Evolutionary conservation across 208 protist genomes (phyloP).

Genomic region (Zelonia costaricensis): DNA sequence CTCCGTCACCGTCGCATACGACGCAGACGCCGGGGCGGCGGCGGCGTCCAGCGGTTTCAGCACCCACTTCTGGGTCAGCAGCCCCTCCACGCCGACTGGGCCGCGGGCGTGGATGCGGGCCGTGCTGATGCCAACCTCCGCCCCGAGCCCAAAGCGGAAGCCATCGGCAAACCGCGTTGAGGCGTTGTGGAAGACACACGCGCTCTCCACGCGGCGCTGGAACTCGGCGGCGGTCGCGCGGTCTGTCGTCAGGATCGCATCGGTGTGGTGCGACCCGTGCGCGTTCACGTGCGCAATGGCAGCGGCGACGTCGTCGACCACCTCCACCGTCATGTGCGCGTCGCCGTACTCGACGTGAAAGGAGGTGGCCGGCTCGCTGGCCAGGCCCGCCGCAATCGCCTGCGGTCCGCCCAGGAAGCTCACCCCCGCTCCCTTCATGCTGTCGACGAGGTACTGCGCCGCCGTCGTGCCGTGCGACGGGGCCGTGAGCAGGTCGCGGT

Average conservation of each 20-base stretch:
- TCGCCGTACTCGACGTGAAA: slow-evolving; percentile 73
- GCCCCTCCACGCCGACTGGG: slow-evolving; percentile 92
- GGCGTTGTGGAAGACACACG: slow-evolving; percentile 93
- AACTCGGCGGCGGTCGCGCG: slow-evolving; percentile 47
- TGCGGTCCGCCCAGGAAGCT: slow-evolving; percentile 47
- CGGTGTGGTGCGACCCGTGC: slow-evolving; percentile 89
- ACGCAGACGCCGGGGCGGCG: neutral
- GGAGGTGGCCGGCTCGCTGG: slow-evolving; percentile 16
- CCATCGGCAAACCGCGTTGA: slow-evolving; percentile 93
- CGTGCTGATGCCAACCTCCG: slow-evolving; percentile 94
- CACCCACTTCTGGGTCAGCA: slow-evolving; percentile 80
- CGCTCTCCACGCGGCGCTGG: slow-evolving; percentile 70
- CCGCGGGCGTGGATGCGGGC: slow-evolving; percentile 91
- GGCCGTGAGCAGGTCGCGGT: slow-evolving; percentile 35
- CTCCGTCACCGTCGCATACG: slow-evolving; percentile 47
- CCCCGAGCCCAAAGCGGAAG: slow-evolving; percentile 90
- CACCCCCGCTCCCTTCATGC: slow-evolving; percentile 54
- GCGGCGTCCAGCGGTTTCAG: slow-evolving; percentile 27
- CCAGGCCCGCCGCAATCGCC: slow-evolving; percentile 26
- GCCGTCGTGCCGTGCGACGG: slow-evolving; percentile 16
- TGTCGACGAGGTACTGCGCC: slow-evolving; percentile 33
- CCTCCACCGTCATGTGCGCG: slow-evolving; percentile 48
- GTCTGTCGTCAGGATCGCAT: slow-evolving; percentile 84
- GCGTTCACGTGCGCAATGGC: slow-evolving; percentile 89
- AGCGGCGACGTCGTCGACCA: slow-evolving; percentile 43